A percentile compares a stretch with the other conserved stretches of the same genome.
Evolutionary conservation across 2,329 filamentous ascomycete species (phyloP).

Genomic region (Beauveria sp.): DNA sequence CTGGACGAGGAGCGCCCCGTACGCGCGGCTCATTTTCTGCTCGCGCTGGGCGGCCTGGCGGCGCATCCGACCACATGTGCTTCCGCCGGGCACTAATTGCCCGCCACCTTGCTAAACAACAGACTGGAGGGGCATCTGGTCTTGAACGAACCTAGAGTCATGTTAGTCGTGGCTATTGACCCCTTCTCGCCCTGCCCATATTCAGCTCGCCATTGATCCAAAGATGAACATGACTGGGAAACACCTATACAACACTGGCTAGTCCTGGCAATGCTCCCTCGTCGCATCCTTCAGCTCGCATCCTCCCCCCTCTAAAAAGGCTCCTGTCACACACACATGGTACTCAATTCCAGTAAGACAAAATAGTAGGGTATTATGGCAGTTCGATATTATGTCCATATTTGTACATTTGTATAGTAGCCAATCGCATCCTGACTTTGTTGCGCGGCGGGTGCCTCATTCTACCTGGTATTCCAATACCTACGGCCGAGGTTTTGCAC

Average conservation of each 20-base stretch:
- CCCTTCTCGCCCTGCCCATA: neutral
- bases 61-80: no score
- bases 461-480: neutral
- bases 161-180: no score
- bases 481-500: neutral
- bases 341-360: neutral
- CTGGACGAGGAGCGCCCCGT: no score
- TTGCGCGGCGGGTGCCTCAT: neutral
- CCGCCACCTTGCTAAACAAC: no score
- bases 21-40: no score
- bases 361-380: neutral
- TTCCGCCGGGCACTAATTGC: no score
- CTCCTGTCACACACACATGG: neutral
- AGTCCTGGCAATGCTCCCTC: neutral
- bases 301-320: no score
- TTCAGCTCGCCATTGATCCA: neutral
- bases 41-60: no score
- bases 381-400: neutral
- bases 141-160: no score
- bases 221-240: neutral
- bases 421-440: neutral
- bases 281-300: no score
- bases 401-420: neutral
- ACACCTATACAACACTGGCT: neutral
- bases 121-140: no score